These are phyloP conservation scores for Amanita pseudoporphyria DNA, from an alignment of 768 basidiomycete species.

Conservation along the genomic window DNA sequence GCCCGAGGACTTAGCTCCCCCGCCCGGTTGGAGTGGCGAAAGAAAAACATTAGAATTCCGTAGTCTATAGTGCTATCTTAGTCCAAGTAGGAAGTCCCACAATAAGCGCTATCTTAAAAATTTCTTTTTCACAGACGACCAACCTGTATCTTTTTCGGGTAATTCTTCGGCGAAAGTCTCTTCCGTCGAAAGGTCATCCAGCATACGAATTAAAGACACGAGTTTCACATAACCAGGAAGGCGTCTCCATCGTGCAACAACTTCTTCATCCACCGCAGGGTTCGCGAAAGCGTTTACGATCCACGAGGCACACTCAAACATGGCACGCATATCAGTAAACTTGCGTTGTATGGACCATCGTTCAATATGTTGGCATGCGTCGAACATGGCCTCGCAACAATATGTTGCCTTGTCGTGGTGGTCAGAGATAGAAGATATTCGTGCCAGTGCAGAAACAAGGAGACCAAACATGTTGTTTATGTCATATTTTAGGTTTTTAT, in stretches of 20 bases:
- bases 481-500: not conserved
- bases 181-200: not conserved
- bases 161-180: not conserved
- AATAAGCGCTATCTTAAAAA: not conserved
- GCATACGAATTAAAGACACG: not conserved
- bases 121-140: not conserved
- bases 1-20: too few relatives aligned
- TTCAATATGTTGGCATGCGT: not conserved
- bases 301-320: not conserved
- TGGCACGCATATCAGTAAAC: not conserved
- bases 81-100: not conserved
- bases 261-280: not conserved
- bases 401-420: not conserved
- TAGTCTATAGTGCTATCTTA: too few relatives aligned
- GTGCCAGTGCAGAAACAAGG: not conserved
- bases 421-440: not conserved
- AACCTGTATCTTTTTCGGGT: not conserved
- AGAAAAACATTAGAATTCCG: too few relatives aligned
- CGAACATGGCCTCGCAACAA: not conserved
- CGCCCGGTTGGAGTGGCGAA: too few relatives aligned
- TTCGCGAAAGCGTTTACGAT: not conserved
- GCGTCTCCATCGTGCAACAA: not conserved
- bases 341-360: not conserved
- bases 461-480: not conserved
- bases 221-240: not conserved